Conservation (phyloP, 1,139 yeast species). For the Nakaseomyces kungkrabaensis region DNA sequence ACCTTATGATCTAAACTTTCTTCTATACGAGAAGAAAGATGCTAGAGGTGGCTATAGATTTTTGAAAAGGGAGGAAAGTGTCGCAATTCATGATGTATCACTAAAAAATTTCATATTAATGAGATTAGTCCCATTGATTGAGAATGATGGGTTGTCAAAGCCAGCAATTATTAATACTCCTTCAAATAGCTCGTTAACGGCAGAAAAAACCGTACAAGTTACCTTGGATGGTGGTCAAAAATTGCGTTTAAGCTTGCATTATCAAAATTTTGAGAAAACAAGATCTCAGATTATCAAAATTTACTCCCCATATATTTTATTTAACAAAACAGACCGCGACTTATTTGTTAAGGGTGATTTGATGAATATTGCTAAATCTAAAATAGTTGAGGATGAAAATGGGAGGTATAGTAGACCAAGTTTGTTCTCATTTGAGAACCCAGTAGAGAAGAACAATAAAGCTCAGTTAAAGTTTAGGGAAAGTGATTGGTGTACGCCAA, state of each 20-base stretch:
- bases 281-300: slow-evolving; percentile 56
- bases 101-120: slow-evolving; percentile 59
- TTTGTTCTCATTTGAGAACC: slow-evolving; percentile 74
- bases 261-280: slow-evolving; percentile 38
- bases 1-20: slow-evolving; percentile 71
- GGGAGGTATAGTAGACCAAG: slow-evolving; percentile 42
- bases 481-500: slow-evolving; percentile 64
- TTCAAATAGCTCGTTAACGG: slow-evolving; percentile 40
- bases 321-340: slow-evolving; percentile 70
- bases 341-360: slow-evolving; percentile 54
- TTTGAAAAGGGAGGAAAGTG: slow-evolving; percentile 53
- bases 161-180: slow-evolving; percentile 73
- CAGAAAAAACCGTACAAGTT: slow-evolving; percentile 44
- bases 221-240: slow-evolving; percentile 56
- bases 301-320: slow-evolving; percentile 72
- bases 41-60: slow-evolving; percentile 59
- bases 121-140: slow-evolving; percentile 50
- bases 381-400: slow-evolving; percentile 22
- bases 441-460: slow-evolving; percentile 50
- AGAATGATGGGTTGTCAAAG: slow-evolving; percentile 61
- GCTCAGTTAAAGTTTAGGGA: slow-evolving; percentile 63
- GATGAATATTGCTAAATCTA: slow-evolving; percentile 40
- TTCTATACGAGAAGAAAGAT: slow-evolving; percentile 70
- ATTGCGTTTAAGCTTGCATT: slow-evolving; percentile 55
- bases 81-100: slow-evolving; percentile 74